Evolutionary conservation across 495 filamentous ascomycete genomes (phyloP), one percentile per base, ranked within the genome.

Genomic region (Filosporella fistucella): DNA sequence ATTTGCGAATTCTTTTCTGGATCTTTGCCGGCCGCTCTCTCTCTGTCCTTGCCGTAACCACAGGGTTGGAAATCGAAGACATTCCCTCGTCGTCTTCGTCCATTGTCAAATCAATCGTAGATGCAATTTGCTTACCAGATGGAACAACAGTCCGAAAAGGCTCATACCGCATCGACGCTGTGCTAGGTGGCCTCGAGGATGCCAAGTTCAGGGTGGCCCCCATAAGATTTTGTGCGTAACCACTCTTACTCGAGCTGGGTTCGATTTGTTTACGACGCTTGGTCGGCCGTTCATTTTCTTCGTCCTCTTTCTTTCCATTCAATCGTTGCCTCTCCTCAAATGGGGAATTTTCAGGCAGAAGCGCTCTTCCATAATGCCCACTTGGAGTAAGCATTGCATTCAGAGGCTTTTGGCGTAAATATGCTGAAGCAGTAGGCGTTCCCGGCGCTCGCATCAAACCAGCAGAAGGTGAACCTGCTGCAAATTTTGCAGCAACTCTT

Each of bases 191-290:
- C 42, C 32, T 45, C 17, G 50, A 53, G 37, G 54, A 58, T 2
- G 47, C n/a, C 44, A 78, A 51, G 12, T 61, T 66, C 41, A 79
- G 47, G 4, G 65, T 56, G 5, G 73, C 64, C 5, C 74, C 74
- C 55, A 75, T 76, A 13, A 79, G 55, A 49, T 63, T 73, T 51
- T 71, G 70, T 10, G 75, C 75, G 51, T 76, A 77, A 4, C 71
- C 71, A 43, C 50, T 66, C 51, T 75, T 77, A 53, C 50, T 51
- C 21, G 51, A 34, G 14, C 47, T 13, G 20, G 20, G 4, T 30
- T 57, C 47, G 29, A 41, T 37, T 17, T 23, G 47, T 26, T 55
- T 57, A 38, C 38, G 39, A 20, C 58, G 55, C 32, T 61, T 61
- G 6, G 48, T 14, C 16, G 58, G 51, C 18, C 51, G 25, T 3